A percentile compares a stretch with the other conserved stretches of the same genome.
phyloP scores from a whole-genome alignment of 2,329 filamentous ascomycete species.

The Scedosporium dehoogii region DNA sequence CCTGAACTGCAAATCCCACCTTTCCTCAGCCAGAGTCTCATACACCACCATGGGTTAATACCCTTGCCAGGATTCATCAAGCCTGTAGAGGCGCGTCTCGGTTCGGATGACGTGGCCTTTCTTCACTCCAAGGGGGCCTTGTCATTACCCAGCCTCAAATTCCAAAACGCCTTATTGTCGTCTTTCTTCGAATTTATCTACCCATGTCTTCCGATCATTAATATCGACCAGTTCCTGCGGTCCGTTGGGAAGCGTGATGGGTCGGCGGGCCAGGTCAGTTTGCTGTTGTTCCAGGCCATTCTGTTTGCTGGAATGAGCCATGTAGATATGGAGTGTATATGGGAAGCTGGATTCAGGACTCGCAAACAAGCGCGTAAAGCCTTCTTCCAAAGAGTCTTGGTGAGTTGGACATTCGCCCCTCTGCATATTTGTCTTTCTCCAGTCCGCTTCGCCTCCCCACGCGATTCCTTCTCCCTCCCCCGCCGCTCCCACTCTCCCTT shows the following conservation, averaged over 20 bases:
- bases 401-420: constrained; percentile 31
- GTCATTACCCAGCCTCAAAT: constrained; percentile 55
- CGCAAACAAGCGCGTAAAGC: constrained; percentile 76
- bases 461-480: not conserved
- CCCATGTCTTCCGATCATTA: constrained; percentile 85
- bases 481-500: not conserved
- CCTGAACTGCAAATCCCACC: too few relatives aligned
- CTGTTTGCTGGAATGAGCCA: constrained; percentile 91
- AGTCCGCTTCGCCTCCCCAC: too few relatives aligned
- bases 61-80: constrained; percentile 63
- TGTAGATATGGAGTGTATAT: constrained; percentile 68
- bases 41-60: too few relatives aligned
- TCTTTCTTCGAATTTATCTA: constrained; percentile 85
- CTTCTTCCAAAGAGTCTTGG: constrained; percentile 81
- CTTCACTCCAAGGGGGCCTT: constrained; percentile 77
- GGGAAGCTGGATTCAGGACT: constrained; percentile 64
- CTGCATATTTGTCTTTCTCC: too few relatives aligned
- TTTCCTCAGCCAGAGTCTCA: too few relatives aligned
- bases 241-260: constrained; percentile 59
- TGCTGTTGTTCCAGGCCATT: constrained; percentile 84
- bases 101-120: constrained; percentile 73
- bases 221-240: constrained; percentile 49
- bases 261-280: constrained; percentile 60
- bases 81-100: constrained; percentile 66
- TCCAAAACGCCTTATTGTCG: constrained; percentile 77